Base-by-base conservation (phyloP, 306 rosid genomes). In the Crotalaria pallida region DNA sequence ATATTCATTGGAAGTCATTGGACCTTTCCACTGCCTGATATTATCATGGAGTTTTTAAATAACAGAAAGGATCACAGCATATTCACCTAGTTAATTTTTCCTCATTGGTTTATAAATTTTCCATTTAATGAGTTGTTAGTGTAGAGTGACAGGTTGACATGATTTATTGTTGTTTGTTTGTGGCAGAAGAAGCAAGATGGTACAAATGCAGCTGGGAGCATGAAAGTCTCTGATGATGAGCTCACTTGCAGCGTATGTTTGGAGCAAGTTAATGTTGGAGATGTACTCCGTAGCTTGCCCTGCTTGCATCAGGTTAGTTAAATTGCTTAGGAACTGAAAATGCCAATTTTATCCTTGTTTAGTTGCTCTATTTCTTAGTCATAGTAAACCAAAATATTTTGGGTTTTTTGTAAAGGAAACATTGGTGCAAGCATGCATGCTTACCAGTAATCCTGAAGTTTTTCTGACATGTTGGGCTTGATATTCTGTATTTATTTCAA, bases 201-300 rank as follows among this genome's bases (percentile, higher is more conserved):
- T 21, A 67, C 65, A 18, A 79, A 74, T 77, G 71, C 76, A 9
- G 86, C 73, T 80, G 92, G 88, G 58, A 76, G 72, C 79, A 71
- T 76, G 10, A 90, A 90, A 76, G 75, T 81, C 74, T 73, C 83
- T 0, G 95, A 90, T 56, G 96, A 94, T 86, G 98, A 94, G 74
- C 88, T 94, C 75, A 94, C 96, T 16, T 94, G 98, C 84, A 94
- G 95, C 75, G 95, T 94, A 71, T 94, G 98, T 85, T 80, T 94
- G 87, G 97, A 94, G 86, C 98, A 90, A 84, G 98, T 94, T 74
- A 84, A 71, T 34, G 82, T 75, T 44, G 98, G 97, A 74, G 98
- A 91, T 18, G 76, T 94, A 56, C 84, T 94, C 58, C 97, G 97
- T 73, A 94, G 96, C 89, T 87, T 94, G 86, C 97, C 98, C 36